Conservation (phyloP, 257 asterid genomes). For the Ehretia macrophylla region DNA sequence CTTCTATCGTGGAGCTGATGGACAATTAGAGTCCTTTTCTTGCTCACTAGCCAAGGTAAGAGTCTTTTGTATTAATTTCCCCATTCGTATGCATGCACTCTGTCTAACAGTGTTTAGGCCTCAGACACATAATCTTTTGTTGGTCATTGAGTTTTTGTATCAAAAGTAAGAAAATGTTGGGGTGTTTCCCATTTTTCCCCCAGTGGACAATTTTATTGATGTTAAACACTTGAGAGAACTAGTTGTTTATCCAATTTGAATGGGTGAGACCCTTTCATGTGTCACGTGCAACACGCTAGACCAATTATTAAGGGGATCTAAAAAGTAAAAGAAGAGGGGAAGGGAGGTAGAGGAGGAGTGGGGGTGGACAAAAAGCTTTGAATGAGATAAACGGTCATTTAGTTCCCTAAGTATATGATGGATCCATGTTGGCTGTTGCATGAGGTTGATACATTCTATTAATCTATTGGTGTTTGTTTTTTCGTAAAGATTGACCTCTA, state of each 20-base stretch:
- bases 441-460: background rate
- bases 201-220: background rate
- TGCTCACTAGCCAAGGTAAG: conserved; percentile 93
- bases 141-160: background rate
- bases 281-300: too few species aligned
- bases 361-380: too few species aligned
- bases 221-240: too few species aligned
- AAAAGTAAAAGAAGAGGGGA: too few species aligned
- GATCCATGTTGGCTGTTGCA: too few species aligned
- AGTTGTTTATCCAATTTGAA: too few species aligned
- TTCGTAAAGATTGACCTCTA: background rate
- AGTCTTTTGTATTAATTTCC: background rate
- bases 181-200: background rate
- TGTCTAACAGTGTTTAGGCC: background rate
- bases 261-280: too few species aligned
- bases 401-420: too few species aligned
- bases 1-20: conserved; percentile 95
- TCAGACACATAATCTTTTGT: background rate
- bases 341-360: too few species aligned
- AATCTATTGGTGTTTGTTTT: background rate
- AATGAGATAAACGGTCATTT: too few species aligned
- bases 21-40: conserved; percentile 85
- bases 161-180: background rate
- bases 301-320: too few species aligned
- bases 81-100: background rate